Percentiles rank a stretch among this genome's conserved stretches.
These are phyloP conservation scores for Magnusiomyces ingens DNA, from an alignment of 1,139 yeast species.

Conservation along the genomic window DNA sequence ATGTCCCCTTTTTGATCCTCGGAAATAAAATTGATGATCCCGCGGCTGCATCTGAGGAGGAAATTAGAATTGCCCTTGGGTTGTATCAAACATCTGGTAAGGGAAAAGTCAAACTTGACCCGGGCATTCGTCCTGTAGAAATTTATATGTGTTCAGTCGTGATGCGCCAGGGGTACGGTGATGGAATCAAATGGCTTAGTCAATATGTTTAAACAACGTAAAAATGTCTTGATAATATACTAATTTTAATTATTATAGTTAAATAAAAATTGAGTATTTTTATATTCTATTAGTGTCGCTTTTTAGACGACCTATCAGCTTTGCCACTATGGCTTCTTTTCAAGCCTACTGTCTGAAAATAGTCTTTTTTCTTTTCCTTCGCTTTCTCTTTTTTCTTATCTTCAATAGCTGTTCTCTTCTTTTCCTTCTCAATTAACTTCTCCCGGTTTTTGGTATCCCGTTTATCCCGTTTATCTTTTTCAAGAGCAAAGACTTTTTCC, in stretches of 20 bases:
- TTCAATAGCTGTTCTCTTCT: constrained; percentile 67
- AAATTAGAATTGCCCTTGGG: constrained; percentile 85
- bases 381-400: constrained; percentile 42
- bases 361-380: constrained; percentile 59
- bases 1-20: constrained; percentile 85
- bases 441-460: constrained; percentile 67
- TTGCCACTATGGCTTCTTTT: constrained; percentile 42
- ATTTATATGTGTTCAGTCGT: constrained; percentile 96
- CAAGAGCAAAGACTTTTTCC: constrained; percentile 77
- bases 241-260: neutral
- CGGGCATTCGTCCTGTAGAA: constrained; percentile 86
- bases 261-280: neutral
- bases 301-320: constrained; percentile 18
- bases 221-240: neutral
- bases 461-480: constrained; percentile 81
- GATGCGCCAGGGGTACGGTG: constrained; percentile 94
- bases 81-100: constrained; percentile 86
- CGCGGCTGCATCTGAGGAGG: constrained; percentile 91
- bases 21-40: constrained; percentile 97
- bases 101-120: constrained; percentile 61
- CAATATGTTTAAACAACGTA: constrained; percentile 58
- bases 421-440: constrained; percentile 66
- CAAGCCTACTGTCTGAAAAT: constrained; percentile 64
- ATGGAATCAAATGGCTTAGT: constrained; percentile 93
- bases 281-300: constrained; percentile 8